phyloP scores from a whole-genome alignment of 2,329 filamentous ascomycete genomes.

The Tothia fuscella region DNA sequence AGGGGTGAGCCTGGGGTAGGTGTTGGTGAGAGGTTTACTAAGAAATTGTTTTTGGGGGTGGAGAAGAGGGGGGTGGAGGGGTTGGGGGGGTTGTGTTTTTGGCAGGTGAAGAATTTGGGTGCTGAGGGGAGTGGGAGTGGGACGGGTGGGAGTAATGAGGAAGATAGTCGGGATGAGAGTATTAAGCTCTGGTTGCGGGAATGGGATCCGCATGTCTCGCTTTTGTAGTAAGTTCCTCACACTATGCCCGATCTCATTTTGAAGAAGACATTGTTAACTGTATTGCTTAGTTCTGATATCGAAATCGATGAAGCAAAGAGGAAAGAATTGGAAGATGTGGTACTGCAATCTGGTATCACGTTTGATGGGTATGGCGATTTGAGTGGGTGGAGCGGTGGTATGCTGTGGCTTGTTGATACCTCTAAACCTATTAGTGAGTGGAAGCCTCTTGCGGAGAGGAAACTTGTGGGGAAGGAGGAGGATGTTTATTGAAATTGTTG shows the following conservation, averaged over 20 bases:
- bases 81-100: neutral
- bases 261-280: neutral
- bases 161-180: neutral
- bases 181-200: neutral
- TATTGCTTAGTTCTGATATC: neutral
- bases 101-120: neutral
- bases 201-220: neutral
- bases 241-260: neutral
- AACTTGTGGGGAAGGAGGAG: neutral
- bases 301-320: neutral
- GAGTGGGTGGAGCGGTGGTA: conserved; percentile 7
- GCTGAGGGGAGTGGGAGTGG: neutral
- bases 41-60: neutral
- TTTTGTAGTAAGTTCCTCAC: conserved; percentile 3
- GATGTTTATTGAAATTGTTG: no score
- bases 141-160: neutral
- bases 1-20: neutral
- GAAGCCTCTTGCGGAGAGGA: conserved; percentile 1
- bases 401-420: conserved; percentile 6
- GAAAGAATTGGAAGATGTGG: neutral
- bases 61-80: neutral
- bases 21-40: neutral
- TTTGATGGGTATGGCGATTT: conserved; percentile 2
- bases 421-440: neutral
- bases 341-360: neutral